Conservation (phyloP, 192 early-diverging fungal species). For the Backusella tuberculispora region DNA sequence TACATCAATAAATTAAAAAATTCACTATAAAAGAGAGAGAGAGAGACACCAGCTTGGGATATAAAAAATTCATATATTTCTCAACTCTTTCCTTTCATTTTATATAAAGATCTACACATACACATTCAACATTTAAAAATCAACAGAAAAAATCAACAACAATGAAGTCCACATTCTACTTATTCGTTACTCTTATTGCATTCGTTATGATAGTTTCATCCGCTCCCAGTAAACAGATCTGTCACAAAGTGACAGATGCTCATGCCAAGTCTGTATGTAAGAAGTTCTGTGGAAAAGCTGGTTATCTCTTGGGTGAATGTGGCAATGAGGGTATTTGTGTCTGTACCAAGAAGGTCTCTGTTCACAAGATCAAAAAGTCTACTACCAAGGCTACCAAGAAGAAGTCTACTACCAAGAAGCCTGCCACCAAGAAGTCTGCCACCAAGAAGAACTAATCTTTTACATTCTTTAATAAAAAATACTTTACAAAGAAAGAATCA, state of each 20-base stretch:
- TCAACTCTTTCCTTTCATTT: neutral
- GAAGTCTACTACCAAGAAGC: neutral
- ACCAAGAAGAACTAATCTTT: neutral
- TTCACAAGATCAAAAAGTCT: neutral
- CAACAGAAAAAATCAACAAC: neutral
- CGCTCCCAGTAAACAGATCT: constrained; percentile 15
- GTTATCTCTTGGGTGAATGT: constrained; percentile 22
- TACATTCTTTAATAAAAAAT: neutral
- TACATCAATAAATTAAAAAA: neutral
- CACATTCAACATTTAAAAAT: neutral
- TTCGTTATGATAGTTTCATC: constrained; percentile 8
- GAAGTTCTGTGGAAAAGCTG: constrained; percentile 13
- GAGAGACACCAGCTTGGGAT: neutral
- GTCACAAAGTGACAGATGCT: constrained; percentile 1
- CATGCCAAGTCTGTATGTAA: constrained; percentile 26
- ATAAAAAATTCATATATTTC: no score
- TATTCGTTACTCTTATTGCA: neutral
- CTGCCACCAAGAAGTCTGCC: neutral
- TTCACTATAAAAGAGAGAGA: neutral
- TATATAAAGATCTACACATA: neutral
- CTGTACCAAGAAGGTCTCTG: constrained; percentile 15
- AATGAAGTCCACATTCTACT: constrained; percentile 17
- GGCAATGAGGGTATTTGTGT: constrained; percentile 2
- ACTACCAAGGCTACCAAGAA: neutral
- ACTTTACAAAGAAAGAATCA: neutral